Evolutionary conservation across 2,329 filamentous ascomycete species (phyloP).

Genomic region (Penicillium sp.): DNA sequence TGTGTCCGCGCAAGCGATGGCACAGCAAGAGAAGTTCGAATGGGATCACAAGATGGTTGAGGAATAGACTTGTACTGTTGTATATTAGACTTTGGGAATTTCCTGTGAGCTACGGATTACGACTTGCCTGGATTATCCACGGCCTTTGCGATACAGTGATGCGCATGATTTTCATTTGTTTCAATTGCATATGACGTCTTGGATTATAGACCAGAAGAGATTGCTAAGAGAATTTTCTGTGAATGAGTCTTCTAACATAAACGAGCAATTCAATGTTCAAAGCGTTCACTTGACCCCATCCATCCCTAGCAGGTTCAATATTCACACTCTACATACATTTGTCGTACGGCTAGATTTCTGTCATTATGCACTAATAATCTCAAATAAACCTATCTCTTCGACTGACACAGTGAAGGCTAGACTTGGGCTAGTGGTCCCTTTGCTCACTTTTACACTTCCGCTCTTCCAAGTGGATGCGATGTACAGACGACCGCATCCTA

Average conservation of each 20-base stretch:
- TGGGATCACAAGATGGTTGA: constrained; percentile 31
- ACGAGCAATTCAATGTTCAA: neutral
- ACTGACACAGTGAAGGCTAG: too few relatives aligned
- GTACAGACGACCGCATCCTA: too few relatives aligned
- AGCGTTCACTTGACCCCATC: neutral
- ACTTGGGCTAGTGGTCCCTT: too few relatives aligned
- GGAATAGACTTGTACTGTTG: constrained; percentile 27
- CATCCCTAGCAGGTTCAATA: too few relatives aligned
- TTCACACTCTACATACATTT: too few relatives aligned
- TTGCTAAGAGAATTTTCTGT: neutral
- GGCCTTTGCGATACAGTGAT: constrained; percentile 27
- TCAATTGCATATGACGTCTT: constrained; percentile 11
- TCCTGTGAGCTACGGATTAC: constrained; percentile 30
- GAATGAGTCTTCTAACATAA: neutral
- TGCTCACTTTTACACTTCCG: too few relatives aligned
- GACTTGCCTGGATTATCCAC: constrained; percentile 21
- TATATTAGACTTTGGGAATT: constrained; percentile 28
- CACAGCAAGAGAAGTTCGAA: constrained; percentile 85
- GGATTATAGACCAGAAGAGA: constrained; percentile 8
- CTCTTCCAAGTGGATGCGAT: too few relatives aligned
- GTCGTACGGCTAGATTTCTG: too few relatives aligned
- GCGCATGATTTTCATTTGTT: constrained; percentile 23
- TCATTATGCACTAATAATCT: too few relatives aligned
- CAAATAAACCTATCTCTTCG: too few relatives aligned
- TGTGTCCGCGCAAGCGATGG: constrained; percentile 92